These are phyloP conservation scores for Gloeostereum incarnatum DNA, from an alignment of 768 basidiomycete genomes.

Conservation along the genomic window DNA sequence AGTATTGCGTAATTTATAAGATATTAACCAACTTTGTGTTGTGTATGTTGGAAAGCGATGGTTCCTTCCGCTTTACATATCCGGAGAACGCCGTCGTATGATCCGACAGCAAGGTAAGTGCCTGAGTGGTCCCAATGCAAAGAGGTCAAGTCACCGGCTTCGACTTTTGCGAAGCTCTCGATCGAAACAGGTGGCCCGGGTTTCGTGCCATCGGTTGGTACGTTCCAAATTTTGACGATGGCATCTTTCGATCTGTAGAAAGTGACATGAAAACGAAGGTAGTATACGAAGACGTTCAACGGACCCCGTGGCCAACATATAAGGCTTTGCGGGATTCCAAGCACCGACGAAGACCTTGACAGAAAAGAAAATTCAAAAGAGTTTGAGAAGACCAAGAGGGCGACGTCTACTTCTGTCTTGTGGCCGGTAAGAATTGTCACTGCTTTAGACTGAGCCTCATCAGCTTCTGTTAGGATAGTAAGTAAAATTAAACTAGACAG, in stretches of 20 bases:
- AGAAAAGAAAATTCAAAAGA: slow-evolving; percentile 5
- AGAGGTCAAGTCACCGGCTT: slow-evolving; percentile 60
- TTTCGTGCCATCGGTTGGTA: slow-evolving; percentile 28
- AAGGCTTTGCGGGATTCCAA: slow-evolving; percentile 58
- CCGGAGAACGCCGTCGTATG: slow-evolving; percentile 65
- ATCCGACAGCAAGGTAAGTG: slow-evolving; percentile 65
- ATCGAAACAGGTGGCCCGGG: slow-evolving; percentile 32
- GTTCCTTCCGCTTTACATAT: slow-evolving; percentile 55
- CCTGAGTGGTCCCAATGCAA: slow-evolving; percentile 75
- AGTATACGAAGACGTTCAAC: slow-evolving; percentile 12
- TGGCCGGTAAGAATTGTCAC: slow-evolving; percentile 42
- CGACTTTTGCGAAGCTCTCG: slow-evolving; percentile 35
- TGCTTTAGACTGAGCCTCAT: slow-evolving; percentile 7
- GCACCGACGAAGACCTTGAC: slow-evolving; percentile 71
- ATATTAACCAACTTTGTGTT: slow-evolving; percentile 47
- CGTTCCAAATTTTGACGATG: slow-evolving; percentile 63
- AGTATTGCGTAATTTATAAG: slow-evolving; percentile 8
- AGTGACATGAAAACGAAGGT: slow-evolving; percentile 7
- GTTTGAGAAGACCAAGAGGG: slow-evolving; percentile 6
- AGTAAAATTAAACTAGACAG: slow-evolving; percentile 2
- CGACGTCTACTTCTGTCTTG: slow-evolving; percentile 39
- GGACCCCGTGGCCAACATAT: slow-evolving; percentile 69
- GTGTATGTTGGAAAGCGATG: slow-evolving; percentile 49
- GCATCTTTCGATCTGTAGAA: slow-evolving; percentile 63
- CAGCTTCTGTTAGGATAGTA: slow-evolving; percentile 1